Evolutionary conservation across 345 rosid genomes (phyloP).

Genomic region (Salix exigua): DNA sequence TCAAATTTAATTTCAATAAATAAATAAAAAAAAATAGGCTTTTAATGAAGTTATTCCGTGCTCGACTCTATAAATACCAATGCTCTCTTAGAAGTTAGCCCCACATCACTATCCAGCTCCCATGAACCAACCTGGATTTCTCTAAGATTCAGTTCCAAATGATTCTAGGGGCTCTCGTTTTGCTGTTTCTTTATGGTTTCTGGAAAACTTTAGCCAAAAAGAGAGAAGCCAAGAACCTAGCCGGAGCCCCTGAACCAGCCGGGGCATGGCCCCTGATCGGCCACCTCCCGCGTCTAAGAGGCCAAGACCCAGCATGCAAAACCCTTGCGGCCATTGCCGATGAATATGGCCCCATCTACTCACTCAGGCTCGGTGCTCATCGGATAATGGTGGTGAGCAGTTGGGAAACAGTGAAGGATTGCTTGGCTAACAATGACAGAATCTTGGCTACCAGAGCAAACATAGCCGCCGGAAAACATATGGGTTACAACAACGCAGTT

Average conservation of each 20-base stretch:
- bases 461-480: conserved; percentile 44
- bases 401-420: conserved; percentile 40
- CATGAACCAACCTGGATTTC: neutral
- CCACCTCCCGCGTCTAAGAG: conserved; percentile 50
- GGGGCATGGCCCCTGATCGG: conserved; percentile 65
- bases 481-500: conserved; percentile 54
- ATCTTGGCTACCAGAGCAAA: conserved; percentile 48
- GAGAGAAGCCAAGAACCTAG: neutral
- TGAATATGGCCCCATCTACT: conserved; percentile 47
- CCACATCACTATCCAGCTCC: too few relatives aligned
- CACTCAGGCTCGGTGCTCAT: conserved; percentile 45
- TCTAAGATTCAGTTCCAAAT: neutral
- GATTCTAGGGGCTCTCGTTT: neutral
- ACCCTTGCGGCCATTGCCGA: conserved; percentile 50
- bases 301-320: conserved; percentile 31
- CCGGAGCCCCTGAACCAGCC: conserved; percentile 38
- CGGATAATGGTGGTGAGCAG: conserved; percentile 41
- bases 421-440: conserved; percentile 52
- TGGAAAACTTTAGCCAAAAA: neutral
- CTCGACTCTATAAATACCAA: too few relatives aligned
- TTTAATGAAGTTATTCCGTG: too few relatives aligned
- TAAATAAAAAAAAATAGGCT: too few relatives aligned
- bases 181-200: neutral
- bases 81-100: too few relatives aligned
- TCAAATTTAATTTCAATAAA: too few relatives aligned